Conservation (phyloP, 2,329 filamentous ascomycete genomes). For the Penicillium corylophilum region DNA sequence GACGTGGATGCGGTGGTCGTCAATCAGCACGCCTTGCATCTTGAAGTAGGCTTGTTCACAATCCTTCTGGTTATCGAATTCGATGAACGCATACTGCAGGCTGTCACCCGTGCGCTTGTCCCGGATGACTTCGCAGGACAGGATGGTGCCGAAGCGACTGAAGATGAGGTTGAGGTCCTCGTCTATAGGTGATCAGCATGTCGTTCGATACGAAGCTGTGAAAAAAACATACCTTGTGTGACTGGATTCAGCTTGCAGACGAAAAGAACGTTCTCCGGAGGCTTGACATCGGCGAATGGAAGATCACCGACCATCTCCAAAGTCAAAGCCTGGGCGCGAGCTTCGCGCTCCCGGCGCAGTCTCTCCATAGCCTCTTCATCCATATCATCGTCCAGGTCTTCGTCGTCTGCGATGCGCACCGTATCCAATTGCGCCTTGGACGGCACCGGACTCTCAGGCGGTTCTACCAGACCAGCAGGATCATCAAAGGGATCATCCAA, state of each 20-base stretch:
- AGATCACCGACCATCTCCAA: slow-evolving; percentile 97
- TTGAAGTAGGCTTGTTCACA: slow-evolving; percentile 97
- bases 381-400: slow-evolving; percentile 72
- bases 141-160: slow-evolving; percentile 89
- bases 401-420: slow-evolving; percentile 87
- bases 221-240: slow-evolving; percentile 61
- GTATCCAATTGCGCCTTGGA: slow-evolving; percentile 84
- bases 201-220: neutral
- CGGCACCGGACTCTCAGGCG: slow-evolving; percentile 75
- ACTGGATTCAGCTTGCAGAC: slow-evolving; percentile 98
- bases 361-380: slow-evolving; percentile 80
- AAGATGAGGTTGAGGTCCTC: slow-evolving; percentile 95
- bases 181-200: slow-evolving; percentile 49
- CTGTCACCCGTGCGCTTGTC: slow-evolving; percentile 94
- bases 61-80: slow-evolving; percentile 87
- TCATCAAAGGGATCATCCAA: slow-evolving; percentile 92
- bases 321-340: slow-evolving; percentile 87
- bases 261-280: slow-evolving; percentile 94
- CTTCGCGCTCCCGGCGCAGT: slow-evolving; percentile 80
- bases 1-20: slow-evolving; percentile 95
- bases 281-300: slow-evolving; percentile 95
- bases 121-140: slow-evolving; percentile 93
- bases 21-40: slow-evolving; percentile 96
- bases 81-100: slow-evolving; percentile 95
- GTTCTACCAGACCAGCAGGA: slow-evolving; percentile 71